Evolutionary conservation across 768 basidiomycete genomes (phyloP).

Genomic region (Cystobasidium tubakii): DNA sequence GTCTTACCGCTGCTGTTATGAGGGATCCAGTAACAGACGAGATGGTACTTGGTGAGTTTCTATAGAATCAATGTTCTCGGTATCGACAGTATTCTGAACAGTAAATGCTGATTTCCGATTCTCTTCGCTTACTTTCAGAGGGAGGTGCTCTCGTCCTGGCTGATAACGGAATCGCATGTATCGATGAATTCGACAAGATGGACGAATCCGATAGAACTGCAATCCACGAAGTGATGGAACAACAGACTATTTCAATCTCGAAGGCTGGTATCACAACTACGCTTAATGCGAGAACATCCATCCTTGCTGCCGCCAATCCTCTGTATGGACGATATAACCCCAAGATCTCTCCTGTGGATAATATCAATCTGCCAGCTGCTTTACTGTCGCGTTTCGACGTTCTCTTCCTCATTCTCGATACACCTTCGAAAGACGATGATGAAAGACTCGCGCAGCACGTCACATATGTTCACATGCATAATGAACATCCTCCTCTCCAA

Average conservation of each 20-base stretch:
- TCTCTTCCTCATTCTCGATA: slow-evolving; percentile 92
- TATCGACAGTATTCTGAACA: background rate
- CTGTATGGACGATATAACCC: slow-evolving; percentile 97
- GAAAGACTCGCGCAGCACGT: slow-evolving; percentile 94
- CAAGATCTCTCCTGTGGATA: slow-evolving; percentile 94
- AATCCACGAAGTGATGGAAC: slow-evolving; percentile 99
- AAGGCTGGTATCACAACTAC: slow-evolving; percentile 99
- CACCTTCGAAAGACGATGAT: slow-evolving; percentile 87
- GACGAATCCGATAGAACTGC: slow-evolving; percentile 95
- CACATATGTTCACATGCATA: slow-evolving; percentile 96
- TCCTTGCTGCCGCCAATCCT: slow-evolving; percentile 96
- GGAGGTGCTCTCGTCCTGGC: slow-evolving; percentile 98
- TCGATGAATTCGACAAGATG: slow-evolving; percentile 99
- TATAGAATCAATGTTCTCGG: too few species aligned
- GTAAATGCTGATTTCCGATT: background rate
- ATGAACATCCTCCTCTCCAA: slow-evolving; percentile 75
- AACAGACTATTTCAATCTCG: slow-evolving; percentile 98
- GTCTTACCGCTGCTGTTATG: slow-evolving; percentile 98
- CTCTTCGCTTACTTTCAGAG: slow-evolving; percentile 57
- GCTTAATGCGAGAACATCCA: slow-evolving; percentile 91
- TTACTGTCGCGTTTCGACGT: slow-evolving; percentile 93
- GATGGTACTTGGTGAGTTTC: slow-evolving; percentile 81
- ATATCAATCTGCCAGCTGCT: slow-evolving; percentile 97
- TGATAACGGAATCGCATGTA: slow-evolving; percentile 98
- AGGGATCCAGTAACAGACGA: slow-evolving; percentile 98